Base-by-base conservation (phyloP, 2,329 filamentous ascomycete species). In the Pyrenophora teres region DNA sequence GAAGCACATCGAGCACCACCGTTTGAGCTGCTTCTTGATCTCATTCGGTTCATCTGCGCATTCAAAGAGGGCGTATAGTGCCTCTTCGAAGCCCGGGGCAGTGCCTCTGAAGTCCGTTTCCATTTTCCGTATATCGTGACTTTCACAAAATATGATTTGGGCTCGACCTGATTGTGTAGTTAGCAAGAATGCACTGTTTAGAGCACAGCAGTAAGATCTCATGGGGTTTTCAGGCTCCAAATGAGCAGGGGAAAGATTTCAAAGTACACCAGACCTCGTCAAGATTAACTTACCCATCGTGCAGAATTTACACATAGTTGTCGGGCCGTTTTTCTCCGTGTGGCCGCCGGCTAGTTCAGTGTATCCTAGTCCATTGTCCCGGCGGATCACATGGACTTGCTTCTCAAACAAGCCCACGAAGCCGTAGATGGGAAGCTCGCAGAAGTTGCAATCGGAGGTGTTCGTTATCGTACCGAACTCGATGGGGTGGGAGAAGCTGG, bases 401-500 rank as follows among this genome's bases (percentile, higher is more conserved):
- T 58, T 56, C 43, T 68, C 62, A 2, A 70, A 73, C 3, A 74
- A 62, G 1, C 78, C 77, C 0, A 74, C 47, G 7, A 80, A 65
- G 1, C 74, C 72, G 39, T 77, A 79, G 0, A 62, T 44, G 10
- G 74, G 69, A 12, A 75, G 62, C 2, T 69, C 54, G 52, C 78
- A 80, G 65, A 75, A 81, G 51, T 74, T 69, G 56, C 78, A 80
- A 19, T 56, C 50, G 2, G 36, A 21, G 4, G 52, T 41, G 9
- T 62, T 49, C 0, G 36, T 9, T 3, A 37, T 13, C 6, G 32
- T 35, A 19, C 60, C 50, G 47, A 78, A 78, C 3, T 55, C 32
- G 10, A 80, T 71, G 0, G 77, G 77, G 40, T 78, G 75, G 0
- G 75, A 69, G 41, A 76, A 74, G 1, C 65, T 72, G 1, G 76